Percentiles rank a stretch among this genome's conserved stretches.
Evolutionary conservation across 352 stramenopile species (phyloP).

Genomic region (Phytophthora uliginosa): DNA sequence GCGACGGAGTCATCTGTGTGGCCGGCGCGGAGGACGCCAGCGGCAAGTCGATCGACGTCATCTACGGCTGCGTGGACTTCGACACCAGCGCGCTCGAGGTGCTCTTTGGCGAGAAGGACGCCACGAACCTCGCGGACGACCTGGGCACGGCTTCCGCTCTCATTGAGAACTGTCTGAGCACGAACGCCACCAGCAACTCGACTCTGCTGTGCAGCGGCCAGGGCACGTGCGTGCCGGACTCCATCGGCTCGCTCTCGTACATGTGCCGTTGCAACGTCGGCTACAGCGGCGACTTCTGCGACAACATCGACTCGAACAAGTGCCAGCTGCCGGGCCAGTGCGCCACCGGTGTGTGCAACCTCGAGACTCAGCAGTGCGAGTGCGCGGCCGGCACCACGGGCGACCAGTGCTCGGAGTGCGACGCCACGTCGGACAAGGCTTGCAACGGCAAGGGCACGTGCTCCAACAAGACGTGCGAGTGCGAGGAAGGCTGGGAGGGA

Average conservation of each 20-base stretch:
- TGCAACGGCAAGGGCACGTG: conserved; percentile 77
- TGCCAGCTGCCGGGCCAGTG: conserved; percentile 80
- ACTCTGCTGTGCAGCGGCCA: conserved; percentile 70
- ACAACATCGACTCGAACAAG: conserved; percentile 77
- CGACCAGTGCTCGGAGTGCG: conserved; percentile 79
- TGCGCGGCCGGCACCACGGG: conserved; percentile 72
- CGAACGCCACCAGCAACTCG: conserved; percentile 55
- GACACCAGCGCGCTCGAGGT: conserved; percentile 60
- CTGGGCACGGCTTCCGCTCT: conserved; percentile 57
- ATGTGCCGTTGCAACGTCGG: conserved; percentile 79
- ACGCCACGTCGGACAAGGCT: conserved; percentile 59
- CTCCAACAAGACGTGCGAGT: conserved; percentile 61
- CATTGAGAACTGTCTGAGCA: conserved; percentile 58
- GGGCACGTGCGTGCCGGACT: conserved; percentile 66
- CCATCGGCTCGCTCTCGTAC: conserved; percentile 57
- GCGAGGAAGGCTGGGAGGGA: conserved; percentile 66
- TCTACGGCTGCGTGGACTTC: conserved; percentile 82
- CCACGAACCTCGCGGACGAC: conserved; percentile 60
- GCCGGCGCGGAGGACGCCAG: conserved; percentile 47
- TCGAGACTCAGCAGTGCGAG: conserved; percentile 72
- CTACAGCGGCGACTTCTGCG: conserved; percentile 72
- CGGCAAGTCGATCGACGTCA: conserved; percentile 59
- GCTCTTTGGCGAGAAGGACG: conserved; percentile 69
- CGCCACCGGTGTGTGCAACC: conserved; percentile 72
- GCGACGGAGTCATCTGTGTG: conserved; percentile 59